Evolutionary conservation across 1,284 basidiomycete genomes (phyloP), one percentile per base, ranked within the genome.

Genomic region (Tilletia caries): DNA sequence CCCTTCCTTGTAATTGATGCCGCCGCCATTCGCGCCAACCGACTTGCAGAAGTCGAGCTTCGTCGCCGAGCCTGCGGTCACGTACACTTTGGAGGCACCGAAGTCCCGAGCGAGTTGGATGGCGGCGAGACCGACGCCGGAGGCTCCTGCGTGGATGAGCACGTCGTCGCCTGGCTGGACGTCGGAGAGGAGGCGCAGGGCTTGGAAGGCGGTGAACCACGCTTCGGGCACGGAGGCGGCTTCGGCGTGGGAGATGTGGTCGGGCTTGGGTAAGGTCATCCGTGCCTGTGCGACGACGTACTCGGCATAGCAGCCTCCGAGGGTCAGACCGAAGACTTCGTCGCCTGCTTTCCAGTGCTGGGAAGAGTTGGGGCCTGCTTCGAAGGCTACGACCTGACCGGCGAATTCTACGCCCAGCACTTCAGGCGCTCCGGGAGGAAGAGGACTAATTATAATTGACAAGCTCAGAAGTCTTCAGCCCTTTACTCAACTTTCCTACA

Each of bases 381-480:
- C 72, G 23, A 27, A 41, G 1, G 52, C 54, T 2, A 71, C 79
- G 52, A 83, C 66, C 60, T 68, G 67, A 4, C 80, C 81, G 23
- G 92, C 89, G 83, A 96, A 97, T 84, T 97, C 95, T 68, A 97
- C 92, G 8, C 95, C 94, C 32, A 97, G 87, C 80, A 95, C 90
- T 64, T 86, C 84, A 20, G 90, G 90, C 18, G 89, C 88, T 65
- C 91, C 91, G 18, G 90, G 87, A 10, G 94, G 95, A 2, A 89
- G 83, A 1, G 92, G 90, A 81, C 58, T 62, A 20, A 32, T 1
- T 13, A 54, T 5, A 13, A 25, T 2, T 25, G 25, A 54, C n/a
- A 29, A n/a, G n/a, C 95, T 95, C n/a, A 41, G 37, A 6, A 41
- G 15, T n/a, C n/a, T n/a, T n/a, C n/a, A n/a, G n/a, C n/a, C n/a